Conservation (phyloP, 2,329 filamentous ascomycete genomes). For the Aschersonia sp. region DNA sequence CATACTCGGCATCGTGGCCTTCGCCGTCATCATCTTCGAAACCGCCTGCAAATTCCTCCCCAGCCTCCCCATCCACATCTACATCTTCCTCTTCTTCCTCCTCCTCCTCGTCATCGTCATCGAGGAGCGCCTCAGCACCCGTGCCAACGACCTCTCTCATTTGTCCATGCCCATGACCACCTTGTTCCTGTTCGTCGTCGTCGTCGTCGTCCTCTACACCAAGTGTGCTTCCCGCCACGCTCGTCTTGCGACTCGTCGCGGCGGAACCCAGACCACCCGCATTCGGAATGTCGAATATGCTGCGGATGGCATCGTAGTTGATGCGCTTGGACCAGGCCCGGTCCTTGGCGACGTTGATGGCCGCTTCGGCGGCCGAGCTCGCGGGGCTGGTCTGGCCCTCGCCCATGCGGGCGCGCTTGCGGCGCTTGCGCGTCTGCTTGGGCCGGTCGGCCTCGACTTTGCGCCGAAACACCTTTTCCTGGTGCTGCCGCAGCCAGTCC, state of each 20-base stretch:
- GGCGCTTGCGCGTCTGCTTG: conserved; percentile 42
- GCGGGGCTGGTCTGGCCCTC: conserved; percentile 53
- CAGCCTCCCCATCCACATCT: conserved; percentile 19
- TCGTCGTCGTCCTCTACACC: conserved; percentile 21
- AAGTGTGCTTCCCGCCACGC: conserved; percentile 19
- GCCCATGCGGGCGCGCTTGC: conserved; percentile 42
- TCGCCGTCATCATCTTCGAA: conserved; percentile 22
- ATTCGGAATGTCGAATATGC: conserved; percentile 36
- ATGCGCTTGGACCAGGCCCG: conserved; percentile 60
- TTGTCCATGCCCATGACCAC: conserved; percentile 16
- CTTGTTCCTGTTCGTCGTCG: conserved; percentile 15
- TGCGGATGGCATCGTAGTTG: conserved; percentile 52
- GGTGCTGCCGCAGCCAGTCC: conserved; percentile 77
- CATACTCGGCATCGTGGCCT: conserved; percentile 20
- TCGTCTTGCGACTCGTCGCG: conserved; percentile 30
- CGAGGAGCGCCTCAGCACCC: background rate
- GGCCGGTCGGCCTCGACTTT: conserved; percentile 45
- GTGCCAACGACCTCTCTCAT: too few relatives aligned
- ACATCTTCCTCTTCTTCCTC: conserved; percentile 17
- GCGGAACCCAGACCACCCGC: conserved; percentile 32
- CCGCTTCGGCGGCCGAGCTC: conserved; percentile 54
- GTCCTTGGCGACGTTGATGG: conserved; percentile 51
- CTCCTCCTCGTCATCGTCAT: conserved; percentile 19
- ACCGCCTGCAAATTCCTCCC: conserved; percentile 17
- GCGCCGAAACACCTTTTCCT: conserved; percentile 66